Conservation (phyloP, 164 flowering plant genomes). For the Chimonanthus salicifolius region DNA sequence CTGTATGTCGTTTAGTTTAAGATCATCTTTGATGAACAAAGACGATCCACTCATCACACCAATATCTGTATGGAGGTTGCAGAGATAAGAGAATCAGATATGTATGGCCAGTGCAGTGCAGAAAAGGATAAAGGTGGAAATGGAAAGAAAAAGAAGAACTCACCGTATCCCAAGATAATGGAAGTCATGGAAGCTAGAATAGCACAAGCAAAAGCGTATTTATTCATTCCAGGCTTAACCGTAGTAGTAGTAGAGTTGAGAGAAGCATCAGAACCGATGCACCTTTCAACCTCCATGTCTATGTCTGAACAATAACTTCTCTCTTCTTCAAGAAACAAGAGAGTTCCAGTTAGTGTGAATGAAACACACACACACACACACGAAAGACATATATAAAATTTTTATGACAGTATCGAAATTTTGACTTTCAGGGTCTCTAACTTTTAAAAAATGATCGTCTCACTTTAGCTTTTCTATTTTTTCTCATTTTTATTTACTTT, state of each 20-base stretch:
- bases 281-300: background rate
- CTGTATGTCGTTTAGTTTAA: slow-evolving; percentile 9
- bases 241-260: background rate
- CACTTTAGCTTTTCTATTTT: too few relatives aligned
- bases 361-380: too few relatives aligned
- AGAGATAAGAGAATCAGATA: background rate
- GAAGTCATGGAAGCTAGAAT: background rate
- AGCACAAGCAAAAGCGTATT: slow-evolving; percentile 12
- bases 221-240: slow-evolving; percentile 1
- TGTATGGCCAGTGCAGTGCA: background rate
- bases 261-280: background rate
- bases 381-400: too few relatives aligned
- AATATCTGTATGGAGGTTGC: background rate
- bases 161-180: slow-evolving; percentile 11
- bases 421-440: too few relatives aligned
- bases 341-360: too few relatives aligned
- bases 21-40: slow-evolving; percentile 10
- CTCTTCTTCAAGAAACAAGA: too few relatives aligned
- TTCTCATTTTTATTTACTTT: too few relatives aligned
- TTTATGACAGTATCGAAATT: too few relatives aligned
- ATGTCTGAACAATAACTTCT: background rate
- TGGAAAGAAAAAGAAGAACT: background rate
- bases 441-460: too few relatives aligned
- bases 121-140: background rate
- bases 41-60: background rate